Base-by-base conservation (phyloP, 2,329 filamentous ascomycete genomes). In the Exophiala mesophila region DNA sequence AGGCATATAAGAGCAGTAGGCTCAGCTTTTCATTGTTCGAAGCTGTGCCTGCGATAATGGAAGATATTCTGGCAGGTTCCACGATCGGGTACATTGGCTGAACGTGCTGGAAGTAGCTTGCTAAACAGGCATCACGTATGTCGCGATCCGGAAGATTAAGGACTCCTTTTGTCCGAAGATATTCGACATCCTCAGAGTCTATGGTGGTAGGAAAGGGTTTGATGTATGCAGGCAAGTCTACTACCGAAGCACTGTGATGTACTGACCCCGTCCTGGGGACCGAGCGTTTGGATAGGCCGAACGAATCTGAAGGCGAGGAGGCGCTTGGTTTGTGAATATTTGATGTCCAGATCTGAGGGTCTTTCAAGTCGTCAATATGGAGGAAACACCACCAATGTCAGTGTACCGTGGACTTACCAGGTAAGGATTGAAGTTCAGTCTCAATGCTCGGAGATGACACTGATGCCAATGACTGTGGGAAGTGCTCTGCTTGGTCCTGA, bases 1-100 rank as follows among this genome's bases (percentile, higher is more conserved):
- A 83, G 6, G 88, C 85, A 60, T 96, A 89, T 63, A 94, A 95
- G 2, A 96, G 69, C 44, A 96, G 77, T 55, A 96, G 69, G 66
- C 88, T 95, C 56, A 88, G 74, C 9, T 83, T 82, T 53, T 78
- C 73, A 32, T 76, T 72, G 12, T 85, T 85, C 16, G 35, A 41
- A 60, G 89, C 82, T 75, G 58, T 78, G 65, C 60, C 78, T 64
- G 56, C 82, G 58, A 68, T 85, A 3, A 61, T 62, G 41, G 63
- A 63, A 7, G 80, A 57, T 42, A 80, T 76, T 20, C 80, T 76
- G 50, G 78, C 72, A 34, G 80, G 54, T 44, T 81, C 87, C 49
- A 96, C 67, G 24, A 95, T 70, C 18, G 89, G 89, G 88, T 96
- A 95, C 62, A 86, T 95, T 1, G 89, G 87, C 61, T 95, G 85